Conservation (phyloP, 2,329 filamentous ascomycete genomes). For the Ilyonectria sp. region DNA sequence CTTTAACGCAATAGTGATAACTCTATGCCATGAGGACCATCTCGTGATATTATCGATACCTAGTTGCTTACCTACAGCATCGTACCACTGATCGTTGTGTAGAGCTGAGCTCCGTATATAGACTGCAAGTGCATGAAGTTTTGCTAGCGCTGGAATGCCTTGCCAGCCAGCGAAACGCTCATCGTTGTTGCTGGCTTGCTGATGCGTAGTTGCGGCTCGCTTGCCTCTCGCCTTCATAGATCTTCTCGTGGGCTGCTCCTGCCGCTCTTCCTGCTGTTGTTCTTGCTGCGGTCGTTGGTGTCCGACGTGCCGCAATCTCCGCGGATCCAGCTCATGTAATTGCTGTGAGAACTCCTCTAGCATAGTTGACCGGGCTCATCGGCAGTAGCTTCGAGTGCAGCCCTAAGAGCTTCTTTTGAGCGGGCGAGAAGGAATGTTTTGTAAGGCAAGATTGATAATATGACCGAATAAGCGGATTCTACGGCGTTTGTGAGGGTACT, state of each 20-base stretch:
- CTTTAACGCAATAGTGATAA: conserved; percentile 13
- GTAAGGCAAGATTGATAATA: background rate
- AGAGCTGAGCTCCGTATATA: conserved; percentile 14
- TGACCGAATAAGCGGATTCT: background rate
- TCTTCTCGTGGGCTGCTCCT: background rate
- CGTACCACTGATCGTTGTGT: conserved; percentile 14
- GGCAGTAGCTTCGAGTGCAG: background rate
- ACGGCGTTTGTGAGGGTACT: background rate
- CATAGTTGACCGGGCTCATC: background rate
- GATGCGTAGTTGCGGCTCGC: background rate
- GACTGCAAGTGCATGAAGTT: conserved; percentile 5
- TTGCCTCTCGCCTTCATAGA: background rate
- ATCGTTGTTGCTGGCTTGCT: background rate
- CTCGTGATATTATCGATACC: conserved; percentile 11
- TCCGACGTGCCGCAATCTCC: background rate
- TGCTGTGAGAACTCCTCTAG: background rate
- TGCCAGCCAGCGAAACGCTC: background rate
- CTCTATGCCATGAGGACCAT: background rate
- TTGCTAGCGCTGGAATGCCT: background rate
- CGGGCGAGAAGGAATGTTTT: background rate
- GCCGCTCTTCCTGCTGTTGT: background rate
- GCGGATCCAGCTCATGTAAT: background rate
- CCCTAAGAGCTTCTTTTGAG: background rate
- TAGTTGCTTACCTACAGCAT: conserved; percentile 11
- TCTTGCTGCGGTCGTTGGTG: background rate